Evolutionary conservation across 768 basidiomycete species (phyloP), one percentile per base, ranked within the genome.

Genomic region (Leccinellum rugosiceps): DNA sequence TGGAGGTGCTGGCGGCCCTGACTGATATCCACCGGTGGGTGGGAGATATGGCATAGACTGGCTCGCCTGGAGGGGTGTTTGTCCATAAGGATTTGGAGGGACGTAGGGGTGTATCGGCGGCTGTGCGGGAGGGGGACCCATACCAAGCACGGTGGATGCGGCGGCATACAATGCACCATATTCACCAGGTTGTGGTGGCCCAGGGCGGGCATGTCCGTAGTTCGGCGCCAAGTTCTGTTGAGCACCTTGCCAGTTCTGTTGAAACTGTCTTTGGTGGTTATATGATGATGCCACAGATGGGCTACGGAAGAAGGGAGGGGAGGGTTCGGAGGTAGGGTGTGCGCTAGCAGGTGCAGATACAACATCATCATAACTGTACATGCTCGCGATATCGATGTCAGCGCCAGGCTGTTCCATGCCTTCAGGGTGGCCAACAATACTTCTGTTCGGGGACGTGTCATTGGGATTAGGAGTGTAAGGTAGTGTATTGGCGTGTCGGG

Each of bases 131-230:
- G 87, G 87, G 19, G 83, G 87, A 0, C 81, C 84, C 83, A 90
- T 85, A 15, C 90, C 90, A 15, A 93, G 78, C 9, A 92, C 87
- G 68, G 88, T 83, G 9, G 90, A 90, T 9, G 91, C 91, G 14
- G 90, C 90, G 10, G 82, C 80, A 68, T 90, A 87, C 13, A 90
- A 71, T 35, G 79, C 75, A 66, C 85, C 83, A 62, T 82, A 84
- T 53, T 80, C 79, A 31, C 70, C 71, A 15, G 71, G 68, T 50
- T 60, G 72, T 10, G 75, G 65, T 58, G 70, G 58, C 14, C 61
- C 57, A 38, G 56, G 60, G 19, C 57, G 60, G 4, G 58, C 2
- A 44, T 53, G 64, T 31, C 59, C 66, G 25, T 70, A 66, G 26
- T 57, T 58, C 10, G 67, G 63, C 32, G 17, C 50, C 52, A 63